Evolutionary conservation across 2,329 filamentous ascomycete species (phyloP).

Genomic region (Rasamsonia emersonii): DNA sequence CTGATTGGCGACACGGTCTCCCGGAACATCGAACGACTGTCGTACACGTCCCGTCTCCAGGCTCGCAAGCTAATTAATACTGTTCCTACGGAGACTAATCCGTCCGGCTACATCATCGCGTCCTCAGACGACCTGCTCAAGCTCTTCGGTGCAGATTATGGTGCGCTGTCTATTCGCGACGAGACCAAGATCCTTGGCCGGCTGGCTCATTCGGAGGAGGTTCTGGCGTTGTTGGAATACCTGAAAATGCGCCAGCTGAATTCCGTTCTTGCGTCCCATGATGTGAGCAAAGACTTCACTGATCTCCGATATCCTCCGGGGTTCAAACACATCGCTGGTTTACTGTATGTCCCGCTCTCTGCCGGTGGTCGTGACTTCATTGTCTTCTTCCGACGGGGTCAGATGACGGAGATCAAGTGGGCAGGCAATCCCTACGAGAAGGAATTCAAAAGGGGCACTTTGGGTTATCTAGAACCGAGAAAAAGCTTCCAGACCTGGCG

Average conservation of each 20-base stretch:
- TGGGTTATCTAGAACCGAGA: constrained; percentile 63
- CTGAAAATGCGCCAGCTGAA: constrained; percentile 65
- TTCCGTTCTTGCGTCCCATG: constrained; percentile 68
- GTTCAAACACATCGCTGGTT: constrained; percentile 66
- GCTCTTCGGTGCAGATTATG: constrained; percentile 81
- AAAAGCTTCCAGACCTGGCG: constrained; percentile 73
- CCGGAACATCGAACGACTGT: constrained; percentile 77
- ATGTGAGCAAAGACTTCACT: constrained; percentile 67
- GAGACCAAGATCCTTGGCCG: constrained; percentile 79
- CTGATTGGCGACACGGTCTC: constrained; percentile 79
- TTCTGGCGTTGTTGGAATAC: constrained; percentile 76
- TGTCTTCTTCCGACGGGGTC: constrained; percentile 76
- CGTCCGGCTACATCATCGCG: constrained; percentile 81
- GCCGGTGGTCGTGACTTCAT: constrained; percentile 74
- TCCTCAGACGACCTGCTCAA: constrained; percentile 78
- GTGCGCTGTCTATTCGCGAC: constrained; percentile 72
- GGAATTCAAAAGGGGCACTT: constrained; percentile 60
- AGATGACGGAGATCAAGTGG: constrained; percentile 71
- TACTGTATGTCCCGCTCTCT: constrained; percentile 75
- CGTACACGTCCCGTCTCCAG: constrained; percentile 75
- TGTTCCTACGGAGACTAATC: constrained; percentile 68
- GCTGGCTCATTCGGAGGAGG: constrained; percentile 69
- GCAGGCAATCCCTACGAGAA: constrained; percentile 83
- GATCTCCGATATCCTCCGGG: constrained; percentile 73
- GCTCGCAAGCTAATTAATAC: constrained; percentile 85